phyloP scores from a whole-genome alignment of 2,329 filamentous ascomycete species.

The Xylaria sp. region DNA sequence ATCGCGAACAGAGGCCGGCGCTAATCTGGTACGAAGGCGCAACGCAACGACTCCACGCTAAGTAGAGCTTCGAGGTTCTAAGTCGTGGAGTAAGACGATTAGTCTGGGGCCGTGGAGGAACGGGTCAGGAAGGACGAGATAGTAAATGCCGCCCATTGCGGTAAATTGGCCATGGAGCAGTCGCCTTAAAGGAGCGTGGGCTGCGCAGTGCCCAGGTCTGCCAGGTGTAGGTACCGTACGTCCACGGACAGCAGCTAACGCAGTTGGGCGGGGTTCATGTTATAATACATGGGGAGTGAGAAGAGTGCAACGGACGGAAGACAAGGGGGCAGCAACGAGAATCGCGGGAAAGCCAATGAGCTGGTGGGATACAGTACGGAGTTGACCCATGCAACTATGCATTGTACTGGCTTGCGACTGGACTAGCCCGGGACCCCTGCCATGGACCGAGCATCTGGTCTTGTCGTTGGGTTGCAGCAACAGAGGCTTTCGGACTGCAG shows the following conservation, averaged over 20 bases:
- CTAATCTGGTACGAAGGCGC: conserved; percentile 6
- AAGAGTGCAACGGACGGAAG: conserved; percentile 10
- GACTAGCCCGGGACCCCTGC: conserved; percentile 4
- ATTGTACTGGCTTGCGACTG: conserved; percentile 10
- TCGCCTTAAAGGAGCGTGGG: conserved; percentile 21
- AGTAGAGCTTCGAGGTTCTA: conserved; percentile 3
- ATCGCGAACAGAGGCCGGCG: conserved; percentile 8
- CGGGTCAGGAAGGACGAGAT: conserved; percentile 23
- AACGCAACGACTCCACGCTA: conserved; percentile 12
- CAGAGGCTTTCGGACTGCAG: conserved; percentile 20
- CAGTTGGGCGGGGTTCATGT: conserved; percentile 26
- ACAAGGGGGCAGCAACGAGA: neutral
- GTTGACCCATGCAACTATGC: conserved; percentile 8
- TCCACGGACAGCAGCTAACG: conserved; percentile 17
- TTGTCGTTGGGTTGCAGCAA: conserved; percentile 16
- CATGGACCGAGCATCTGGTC: conserved; percentile 12
- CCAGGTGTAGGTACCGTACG: conserved; percentile 19
- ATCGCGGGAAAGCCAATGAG: conserved; percentile 18
- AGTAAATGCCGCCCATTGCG: conserved; percentile 31
- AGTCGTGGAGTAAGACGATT: conserved; percentile 15
- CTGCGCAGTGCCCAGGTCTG: conserved; percentile 4
- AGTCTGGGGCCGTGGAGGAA: conserved; percentile 17
- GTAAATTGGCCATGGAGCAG: conserved; percentile 29
- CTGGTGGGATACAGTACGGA: conserved; percentile 13
- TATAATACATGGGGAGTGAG: conserved; percentile 21